Evolutionary conservation across 2,329 filamentous ascomycete species (phyloP).

Genomic region (Alternaria sp.): DNA sequence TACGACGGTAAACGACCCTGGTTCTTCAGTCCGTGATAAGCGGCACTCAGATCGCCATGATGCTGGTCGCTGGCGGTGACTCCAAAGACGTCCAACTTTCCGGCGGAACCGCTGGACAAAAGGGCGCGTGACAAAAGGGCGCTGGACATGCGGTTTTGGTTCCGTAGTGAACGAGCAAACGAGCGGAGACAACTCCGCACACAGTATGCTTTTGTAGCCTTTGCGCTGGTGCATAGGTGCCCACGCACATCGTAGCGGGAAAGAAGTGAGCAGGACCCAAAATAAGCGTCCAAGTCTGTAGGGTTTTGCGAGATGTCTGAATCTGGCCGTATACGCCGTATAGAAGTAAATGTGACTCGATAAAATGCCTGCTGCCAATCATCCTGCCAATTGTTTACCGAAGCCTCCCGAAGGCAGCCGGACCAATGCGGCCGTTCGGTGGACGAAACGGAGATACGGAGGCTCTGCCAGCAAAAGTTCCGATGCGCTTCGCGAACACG

Average conservation of each 20-base stretch:
- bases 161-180: neutral
- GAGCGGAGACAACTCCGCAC: neutral
- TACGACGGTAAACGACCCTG: conserved; percentile 60
- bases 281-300: neutral
- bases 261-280: neutral
- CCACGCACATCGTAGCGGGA: neutral
- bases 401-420: conserved; percentile 12
- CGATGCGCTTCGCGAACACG: conserved; percentile 3
- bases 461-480: conserved; percentile 8
- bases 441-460: conserved; percentile 23
- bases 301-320: neutral
- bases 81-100: neutral
- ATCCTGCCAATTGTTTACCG: neutral
- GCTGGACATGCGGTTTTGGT: neutral
- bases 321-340: neutral
- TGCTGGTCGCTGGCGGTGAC: neutral
- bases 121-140: neutral
- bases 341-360: neutral
- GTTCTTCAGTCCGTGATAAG: conserved; percentile 48
- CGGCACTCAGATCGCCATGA: neutral
- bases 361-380: conserved; percentile 13
- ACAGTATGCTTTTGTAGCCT: neutral
- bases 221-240: neutral
- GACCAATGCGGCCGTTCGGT: conserved; percentile 26
- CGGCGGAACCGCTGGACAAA: neutral